A percentile compares a stretch with the other conserved stretches of the same genome.
Evolutionary conservation across 2,329 filamentous ascomycete genomes (phyloP).

Genomic region (Dothiorella sarmentorum): DNA sequence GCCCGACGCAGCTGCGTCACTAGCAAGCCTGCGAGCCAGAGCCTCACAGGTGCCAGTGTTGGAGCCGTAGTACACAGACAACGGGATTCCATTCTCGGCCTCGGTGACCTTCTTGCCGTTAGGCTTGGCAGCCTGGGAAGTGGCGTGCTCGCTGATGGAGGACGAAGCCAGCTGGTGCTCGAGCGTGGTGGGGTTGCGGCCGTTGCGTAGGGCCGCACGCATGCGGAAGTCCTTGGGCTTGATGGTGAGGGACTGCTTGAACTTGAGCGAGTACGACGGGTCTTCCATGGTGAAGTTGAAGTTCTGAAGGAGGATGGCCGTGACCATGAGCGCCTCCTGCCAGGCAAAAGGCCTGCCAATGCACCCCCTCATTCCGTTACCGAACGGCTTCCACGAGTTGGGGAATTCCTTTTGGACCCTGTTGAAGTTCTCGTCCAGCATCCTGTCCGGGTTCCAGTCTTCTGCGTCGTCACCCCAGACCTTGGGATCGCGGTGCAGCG

Average conservation of each 20-base stretch:
- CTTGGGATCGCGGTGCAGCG: conserved; percentile 40
- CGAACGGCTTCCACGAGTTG: conserved; percentile 52
- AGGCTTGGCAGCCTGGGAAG: conserved; percentile 12
- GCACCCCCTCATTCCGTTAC: conserved; percentile 51
- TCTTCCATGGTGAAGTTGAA: conserved; percentile 45
- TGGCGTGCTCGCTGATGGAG: neutral
- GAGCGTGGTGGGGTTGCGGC: conserved; percentile 31
- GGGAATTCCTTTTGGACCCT: conserved; percentile 37
- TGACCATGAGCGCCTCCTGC: conserved; percentile 50
- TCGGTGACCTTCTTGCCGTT: neutral
- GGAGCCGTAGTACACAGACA: conserved; percentile 39
- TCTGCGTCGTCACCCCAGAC: conserved; percentile 46
- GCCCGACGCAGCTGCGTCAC: conserved; percentile 35
- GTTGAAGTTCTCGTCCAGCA: conserved; percentile 44
- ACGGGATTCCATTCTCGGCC: conserved; percentile 3
- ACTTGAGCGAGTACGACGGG: conserved; percentile 41
- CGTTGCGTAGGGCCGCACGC: conserved; percentile 33
- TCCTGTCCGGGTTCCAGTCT: conserved; percentile 47
- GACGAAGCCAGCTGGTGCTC: conserved; percentile 28
- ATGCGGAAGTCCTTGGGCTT: conserved; percentile 43
- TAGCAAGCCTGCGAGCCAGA: conserved; percentile 37
- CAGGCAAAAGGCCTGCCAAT: conserved; percentile 55
- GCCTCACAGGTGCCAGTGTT: conserved; percentile 44
- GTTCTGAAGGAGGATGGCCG: conserved; percentile 44
- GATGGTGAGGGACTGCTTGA: conserved; percentile 46